These are phyloP conservation scores for Ostreobium quekettii DNA, from an alignment of 139 green algal species.

Conservation along the genomic window DNA sequence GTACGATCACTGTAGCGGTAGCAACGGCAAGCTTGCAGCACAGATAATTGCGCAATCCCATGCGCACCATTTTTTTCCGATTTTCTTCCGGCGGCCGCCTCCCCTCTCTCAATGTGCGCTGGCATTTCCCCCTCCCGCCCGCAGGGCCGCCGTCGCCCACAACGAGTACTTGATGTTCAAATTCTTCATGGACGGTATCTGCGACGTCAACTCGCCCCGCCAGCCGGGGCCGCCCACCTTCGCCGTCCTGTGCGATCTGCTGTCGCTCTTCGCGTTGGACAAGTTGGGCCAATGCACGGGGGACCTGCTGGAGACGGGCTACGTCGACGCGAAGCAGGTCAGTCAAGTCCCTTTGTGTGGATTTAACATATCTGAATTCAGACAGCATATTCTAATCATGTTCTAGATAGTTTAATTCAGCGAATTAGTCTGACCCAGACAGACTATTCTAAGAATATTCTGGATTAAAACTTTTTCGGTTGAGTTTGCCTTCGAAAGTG, in stretches of 20 bases:
- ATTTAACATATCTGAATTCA: no score
- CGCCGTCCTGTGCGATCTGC: slow-evolving; percentile 50
- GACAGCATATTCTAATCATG: no score
- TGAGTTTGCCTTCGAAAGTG: no score
- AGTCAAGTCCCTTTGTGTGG: no score
- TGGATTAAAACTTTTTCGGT: no score
- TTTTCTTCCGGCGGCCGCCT: not conserved
- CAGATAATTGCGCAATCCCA: no score
- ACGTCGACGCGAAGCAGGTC: slow-evolving; percentile 44
- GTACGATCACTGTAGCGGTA: no score
- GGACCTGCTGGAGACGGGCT: slow-evolving; percentile 64
- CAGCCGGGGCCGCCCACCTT: slow-evolving; percentile 17
- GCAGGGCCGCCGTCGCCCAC: not conserved
- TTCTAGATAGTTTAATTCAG: no score
- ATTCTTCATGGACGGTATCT: slow-evolving; percentile 25
- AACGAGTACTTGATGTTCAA: slow-evolving; percentile 11
- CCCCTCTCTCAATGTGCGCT: not conserved
- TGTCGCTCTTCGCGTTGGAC: slow-evolving; percentile 50
- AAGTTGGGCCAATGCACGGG: slow-evolving; percentile 35
- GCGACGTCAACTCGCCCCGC: not conserved
- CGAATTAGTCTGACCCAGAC: no score
- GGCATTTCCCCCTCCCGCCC: not conserved
- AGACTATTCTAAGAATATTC: no score
- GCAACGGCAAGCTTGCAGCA: no score
- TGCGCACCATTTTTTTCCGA: no score